Base-by-base conservation (phyloP, 164 flowering plant genomes). In the Kalanchoe fedtschenkoi region DNA sequence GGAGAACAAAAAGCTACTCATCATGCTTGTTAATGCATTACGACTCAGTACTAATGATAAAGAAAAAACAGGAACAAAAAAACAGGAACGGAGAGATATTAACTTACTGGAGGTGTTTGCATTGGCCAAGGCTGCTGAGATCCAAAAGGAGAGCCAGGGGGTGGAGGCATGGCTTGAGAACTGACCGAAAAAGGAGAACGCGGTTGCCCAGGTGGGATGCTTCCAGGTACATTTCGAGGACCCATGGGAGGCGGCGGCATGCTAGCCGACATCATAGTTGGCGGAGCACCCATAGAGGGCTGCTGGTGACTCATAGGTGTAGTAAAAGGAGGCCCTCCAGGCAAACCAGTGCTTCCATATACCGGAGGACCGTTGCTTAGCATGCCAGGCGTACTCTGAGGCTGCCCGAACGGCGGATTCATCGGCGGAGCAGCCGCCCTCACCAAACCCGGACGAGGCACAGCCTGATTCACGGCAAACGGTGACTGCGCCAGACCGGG, bases 311-410 rank as follows among this genome's bases (percentile, higher is more conserved):
- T 47, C 13, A 73, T 76, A 62, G 68, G 19, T 1, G 80, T 55
- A 60, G 88, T 77, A 62, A 76, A 76, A 3, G 71, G 79, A 2
- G 80, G 77, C 3, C 74, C 81, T 55, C 74, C 71, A 1, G 72
- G 73, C 62, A 63, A 35, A 17, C 68, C 33, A 32, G 79, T 79
- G 1, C 74, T 66, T 15, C 70, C 62, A 70, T 68, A 58, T 65
- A 66, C 19, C 6, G 83, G 80, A 5, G 90, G 96, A 7, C 96
- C 96, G 76, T 87, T 88, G 53, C 77, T 78, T 17, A 70, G 16
- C 9, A 76, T 39, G 56, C 56, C 56, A 1, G 56, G 56, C 13
- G 56, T 26, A 28, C 17, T 51, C 26, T 51, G 56, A 26, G 56
- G 56, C 32, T 51, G 56, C 21, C 17, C 56, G 26, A 26, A 51